Evolutionary conservation across 164 flowering plant genomes (phyloP).

Genomic region (Vitis rupestris): DNA sequence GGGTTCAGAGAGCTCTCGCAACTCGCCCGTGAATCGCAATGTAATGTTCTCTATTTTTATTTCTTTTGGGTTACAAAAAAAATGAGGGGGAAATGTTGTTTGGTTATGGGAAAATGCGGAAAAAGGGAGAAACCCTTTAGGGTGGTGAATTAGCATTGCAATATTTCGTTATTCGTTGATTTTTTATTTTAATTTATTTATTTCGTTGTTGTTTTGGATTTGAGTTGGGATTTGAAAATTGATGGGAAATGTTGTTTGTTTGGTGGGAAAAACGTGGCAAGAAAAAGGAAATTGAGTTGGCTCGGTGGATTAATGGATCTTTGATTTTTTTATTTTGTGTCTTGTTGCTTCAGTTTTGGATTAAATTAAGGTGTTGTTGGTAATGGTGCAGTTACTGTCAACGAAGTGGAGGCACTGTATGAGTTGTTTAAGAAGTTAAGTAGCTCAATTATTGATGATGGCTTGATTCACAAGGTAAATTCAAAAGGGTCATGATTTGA

Average conservation of each 20-base stretch:
- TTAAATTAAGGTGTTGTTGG: not conserved
- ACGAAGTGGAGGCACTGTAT: slow-evolving; percentile 63
- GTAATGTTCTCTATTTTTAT: slow-evolving; percentile 16
- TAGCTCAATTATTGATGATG: slow-evolving; percentile 55
- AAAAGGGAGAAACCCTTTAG: too few species aligned
- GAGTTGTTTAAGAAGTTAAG: slow-evolving; percentile 61
- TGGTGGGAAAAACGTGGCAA: not conserved
- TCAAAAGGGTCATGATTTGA: too few species aligned
- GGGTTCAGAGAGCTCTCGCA: slow-evolving; percentile 26
- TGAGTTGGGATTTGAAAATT: not conserved
- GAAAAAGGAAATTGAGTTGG: not conserved
- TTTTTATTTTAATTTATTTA: too few species aligned
- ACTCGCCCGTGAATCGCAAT: slow-evolving; percentile 47
- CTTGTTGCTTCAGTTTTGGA: not conserved
- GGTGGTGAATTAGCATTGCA: too few species aligned
- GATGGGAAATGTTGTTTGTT: not conserved
- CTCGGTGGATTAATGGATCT: not conserved
- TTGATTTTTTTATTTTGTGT: too few species aligned
- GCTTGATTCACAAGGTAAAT: slow-evolving; percentile 58
- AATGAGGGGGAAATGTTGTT: not conserved
- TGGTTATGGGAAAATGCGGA: not conserved
- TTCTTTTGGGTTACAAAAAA: not conserved
- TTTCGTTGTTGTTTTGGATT: not conserved
- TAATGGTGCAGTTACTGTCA: slow-evolving; percentile 48
- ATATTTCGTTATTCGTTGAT: too few species aligned